Conservation (phyloP, 345 rosid species). For the Xanthoceras sorbifolium region DNA sequence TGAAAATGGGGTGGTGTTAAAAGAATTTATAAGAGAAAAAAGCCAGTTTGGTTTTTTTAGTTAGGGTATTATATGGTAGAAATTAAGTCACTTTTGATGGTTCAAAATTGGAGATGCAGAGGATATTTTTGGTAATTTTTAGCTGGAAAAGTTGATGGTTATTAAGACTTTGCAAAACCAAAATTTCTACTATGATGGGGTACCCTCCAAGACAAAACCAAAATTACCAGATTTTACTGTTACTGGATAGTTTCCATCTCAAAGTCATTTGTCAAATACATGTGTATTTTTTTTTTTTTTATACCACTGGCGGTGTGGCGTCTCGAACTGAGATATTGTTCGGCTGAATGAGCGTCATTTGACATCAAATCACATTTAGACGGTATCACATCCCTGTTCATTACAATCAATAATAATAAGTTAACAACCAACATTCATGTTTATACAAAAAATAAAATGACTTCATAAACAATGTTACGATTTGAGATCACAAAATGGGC, state of each 20-base stretch:
- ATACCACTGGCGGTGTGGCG: no score
- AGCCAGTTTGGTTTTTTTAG: background rate
- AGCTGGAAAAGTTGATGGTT: background rate
- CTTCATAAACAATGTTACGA: no score
- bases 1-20: background rate
- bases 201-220: background rate
- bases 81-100: background rate
- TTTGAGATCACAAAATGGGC: no score
- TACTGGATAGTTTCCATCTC: background rate
- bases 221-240: no score
- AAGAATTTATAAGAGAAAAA: background rate
- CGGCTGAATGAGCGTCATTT: no score
- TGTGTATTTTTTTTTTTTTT: no score
- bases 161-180: background rate
- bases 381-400: no score
- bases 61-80: background rate
- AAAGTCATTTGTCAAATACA: background rate
- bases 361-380: no score
- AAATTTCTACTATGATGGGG: background rate
- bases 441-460: no score
- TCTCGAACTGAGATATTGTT: no score
- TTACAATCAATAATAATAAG: no score
- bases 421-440: no score
- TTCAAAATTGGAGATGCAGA: background rate
- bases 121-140: background rate